Evolutionary conservation across 2,329 filamentous ascomycete genomes (phyloP), one percentile per base, ranked within the genome.

Genomic region (Arachnopeziza araneosa): DNA sequence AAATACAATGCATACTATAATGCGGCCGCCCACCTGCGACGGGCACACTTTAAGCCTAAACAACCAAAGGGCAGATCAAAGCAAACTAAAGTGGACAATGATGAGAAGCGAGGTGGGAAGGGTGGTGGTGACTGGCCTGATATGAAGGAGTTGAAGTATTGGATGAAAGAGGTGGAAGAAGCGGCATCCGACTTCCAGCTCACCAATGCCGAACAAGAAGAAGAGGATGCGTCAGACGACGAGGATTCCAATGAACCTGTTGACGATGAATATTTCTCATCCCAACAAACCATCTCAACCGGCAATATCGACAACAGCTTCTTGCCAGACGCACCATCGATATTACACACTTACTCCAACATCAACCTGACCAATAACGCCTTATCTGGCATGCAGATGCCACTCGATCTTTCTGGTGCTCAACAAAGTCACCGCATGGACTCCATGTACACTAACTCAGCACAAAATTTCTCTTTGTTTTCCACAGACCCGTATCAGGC

Each of bases 1-100:
- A 82, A 84, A 60, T 98, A 98, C 68, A 89, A 89, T 2, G 90
- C 90, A 19, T 95, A 97, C 76, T 97, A 98, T 76, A 98, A 98
- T 69, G 93, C 93, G 0, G 92, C 92, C 0, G 93, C 92, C 0
- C 93, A 98, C 72, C 81, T 98, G 9, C 84, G 93, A 50, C 86
- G 93, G 55, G 88, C 89, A 0, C 93, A 98, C 73, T 98, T 97
- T 79, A 90, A 89, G 70, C 87, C 79, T 56, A 84, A 83, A 74
- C 17, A 21, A 36, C 70, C 76, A 8, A 77, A 81, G 17, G 75
- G 75, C 44, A 78, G 78, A 68, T 70, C 67, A 48, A 71, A 71
- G 48, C 70, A 61, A 26, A 71, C 63, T 62, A 76, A 72, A 64
- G 66, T 66, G 36, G 64, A 67, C 10, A 61, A 66, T 19, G 64